Evolutionary conservation across 192 early-diverging fungal species (phyloP), one percentile per base, ranked within the genome.

Genomic region (Endogone sp.): DNA sequence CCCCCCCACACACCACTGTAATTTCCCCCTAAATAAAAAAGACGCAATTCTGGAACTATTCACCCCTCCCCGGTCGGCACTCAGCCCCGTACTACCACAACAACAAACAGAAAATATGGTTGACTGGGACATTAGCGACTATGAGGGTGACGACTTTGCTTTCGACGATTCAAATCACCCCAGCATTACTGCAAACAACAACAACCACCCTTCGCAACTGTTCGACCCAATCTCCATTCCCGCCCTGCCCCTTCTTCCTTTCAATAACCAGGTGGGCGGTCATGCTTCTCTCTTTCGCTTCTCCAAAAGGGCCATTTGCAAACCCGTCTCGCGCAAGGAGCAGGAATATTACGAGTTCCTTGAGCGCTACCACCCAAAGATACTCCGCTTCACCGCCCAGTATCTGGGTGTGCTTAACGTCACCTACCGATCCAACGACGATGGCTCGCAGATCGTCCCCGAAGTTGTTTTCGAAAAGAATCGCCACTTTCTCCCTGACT

Each of bases 371-470:
- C 90, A 90, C 71, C 91, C 92, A 3, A 86, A 92, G 65, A 79
- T 99, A 27, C 85, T 92, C 64, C 86, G 86, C 8, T 99, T 96
- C 81, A 90, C 96, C 44, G 92, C 95, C 23, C 90, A 91, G 63
- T 98, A 97, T 75, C 75, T 98, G 58, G 96, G 98, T 24, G 88
- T 95, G 6, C 86, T 99, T 29, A 97, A 98, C 76, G 96, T 99
- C 59, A 93, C 93, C n/a, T 89, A 91, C 66, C 80, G 85, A 11
- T 67, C 69, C 22, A 63, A 62, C n/a, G 31, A 37, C 61, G 56
- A 56, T 9, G 63, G 54, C 3, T 11, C 70, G 21, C 72, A 82
- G 23, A 70, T 75, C 16, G 86, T 90, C 8, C 94, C 92, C 3
- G 86, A 91, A 76, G 91, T 98, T 9, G 84, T 94, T 21, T 79